Conservation (phyloP, 2,329 filamentous ascomycete genomes). For the Cryphonectria parasitica region DNA sequence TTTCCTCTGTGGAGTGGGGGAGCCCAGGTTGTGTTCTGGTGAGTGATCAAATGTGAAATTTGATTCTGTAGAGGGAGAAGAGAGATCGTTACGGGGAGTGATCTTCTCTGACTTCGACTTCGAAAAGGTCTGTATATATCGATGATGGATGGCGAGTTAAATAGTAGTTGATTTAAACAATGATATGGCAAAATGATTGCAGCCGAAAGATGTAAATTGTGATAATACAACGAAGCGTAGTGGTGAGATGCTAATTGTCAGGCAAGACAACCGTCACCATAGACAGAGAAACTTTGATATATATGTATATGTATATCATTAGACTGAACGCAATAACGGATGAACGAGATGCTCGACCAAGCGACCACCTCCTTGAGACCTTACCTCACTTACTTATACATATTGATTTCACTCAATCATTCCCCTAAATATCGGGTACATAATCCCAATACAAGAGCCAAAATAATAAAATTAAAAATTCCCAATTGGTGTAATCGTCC, state of each 20-base stretch:
- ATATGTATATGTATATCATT: background rate
- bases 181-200: background rate
- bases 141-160: background rate
- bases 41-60: background rate
- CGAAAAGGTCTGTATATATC: background rate
- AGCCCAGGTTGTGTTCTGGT: background rate
- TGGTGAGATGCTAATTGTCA: background rate
- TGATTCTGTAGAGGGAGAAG: background rate
- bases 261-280: background rate
- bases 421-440: background rate
- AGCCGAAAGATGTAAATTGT: background rate
- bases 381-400: slow-evolving; percentile 3
- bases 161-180: too few species aligned
- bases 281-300: background rate
- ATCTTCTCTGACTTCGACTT: background rate
- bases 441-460: background rate
- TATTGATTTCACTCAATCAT: background rate
- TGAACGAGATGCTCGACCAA: background rate
- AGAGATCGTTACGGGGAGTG: background rate
- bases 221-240: background rate
- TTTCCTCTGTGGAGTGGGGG: background rate
- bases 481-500: background rate
- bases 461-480: background rate
- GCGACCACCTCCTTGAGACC: background rate
- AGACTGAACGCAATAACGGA: background rate